phyloP scores from a whole-genome alignment of 805 yeast species.

The Lachancea mirantina region DNA sequence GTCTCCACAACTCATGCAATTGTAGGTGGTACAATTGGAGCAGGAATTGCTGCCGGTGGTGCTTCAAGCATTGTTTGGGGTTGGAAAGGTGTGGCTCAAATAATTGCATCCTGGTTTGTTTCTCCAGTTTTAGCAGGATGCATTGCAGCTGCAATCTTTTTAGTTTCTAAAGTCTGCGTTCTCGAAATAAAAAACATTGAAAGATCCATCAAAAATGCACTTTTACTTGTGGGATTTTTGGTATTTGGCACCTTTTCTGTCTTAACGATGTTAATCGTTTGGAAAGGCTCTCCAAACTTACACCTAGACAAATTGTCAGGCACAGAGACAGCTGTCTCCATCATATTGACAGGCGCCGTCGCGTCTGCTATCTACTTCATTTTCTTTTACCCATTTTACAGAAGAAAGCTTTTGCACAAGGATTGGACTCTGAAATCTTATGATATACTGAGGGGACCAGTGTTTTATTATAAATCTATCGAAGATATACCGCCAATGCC shows the following conservation, averaged over 20 bases:
- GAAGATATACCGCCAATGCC: slow-evolving; percentile 64
- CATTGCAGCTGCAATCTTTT: slow-evolving; percentile 52
- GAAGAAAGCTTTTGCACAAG: slow-evolving; percentile 49
- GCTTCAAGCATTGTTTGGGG: slow-evolving; percentile 60
- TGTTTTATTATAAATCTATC: slow-evolving; percentile 43
- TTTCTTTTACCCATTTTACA: slow-evolving; percentile 54
- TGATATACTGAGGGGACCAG: slow-evolving; percentile 52
- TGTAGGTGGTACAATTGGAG: slow-evolving; percentile 69
- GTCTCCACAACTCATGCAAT: slow-evolving; percentile 77
- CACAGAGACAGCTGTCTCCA: slow-evolving; percentile 49
- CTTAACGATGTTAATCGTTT: slow-evolving; percentile 68
- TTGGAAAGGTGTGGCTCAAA: slow-evolving; percentile 65
- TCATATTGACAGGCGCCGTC: slow-evolving; percentile 58
- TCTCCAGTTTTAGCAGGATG: slow-evolving; percentile 66
- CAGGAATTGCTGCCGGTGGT: slow-evolving; percentile 68
- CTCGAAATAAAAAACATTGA: slow-evolving; percentile 41
- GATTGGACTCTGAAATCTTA: slow-evolving; percentile 63
- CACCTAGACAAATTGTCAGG: slow-evolving; percentile 46
- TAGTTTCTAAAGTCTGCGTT: slow-evolving; percentile 52
- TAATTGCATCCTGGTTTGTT: slow-evolving; percentile 74
- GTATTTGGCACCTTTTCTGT: slow-evolving; percentile 54
- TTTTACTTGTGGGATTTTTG: slow-evolving; percentile 51
- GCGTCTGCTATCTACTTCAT: slow-evolving; percentile 45
- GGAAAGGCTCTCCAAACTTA: slow-evolving; percentile 74
- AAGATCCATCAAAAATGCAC: slow-evolving; percentile 47